Conservation (phyloP, 2,329 filamentous ascomycete genomes). For the Aphanoascus verrucosus region DNA sequence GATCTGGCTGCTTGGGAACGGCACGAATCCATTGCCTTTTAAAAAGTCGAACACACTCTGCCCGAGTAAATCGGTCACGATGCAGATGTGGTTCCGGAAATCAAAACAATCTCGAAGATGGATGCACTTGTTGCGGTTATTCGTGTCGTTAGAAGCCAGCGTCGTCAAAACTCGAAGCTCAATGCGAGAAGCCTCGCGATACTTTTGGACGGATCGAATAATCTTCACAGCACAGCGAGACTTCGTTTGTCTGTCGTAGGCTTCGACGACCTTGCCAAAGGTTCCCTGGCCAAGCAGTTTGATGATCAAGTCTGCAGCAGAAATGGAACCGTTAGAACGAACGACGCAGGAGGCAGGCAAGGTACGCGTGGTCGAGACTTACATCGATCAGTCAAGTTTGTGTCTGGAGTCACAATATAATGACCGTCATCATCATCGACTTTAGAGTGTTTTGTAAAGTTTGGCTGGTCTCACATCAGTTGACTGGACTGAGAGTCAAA, state of each 20-base stretch:
- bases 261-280: slow-evolving; percentile 96
- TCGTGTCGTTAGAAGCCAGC: slow-evolving; percentile 76
- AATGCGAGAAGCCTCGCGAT: slow-evolving; percentile 89
- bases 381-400: slow-evolving; percentile 82
- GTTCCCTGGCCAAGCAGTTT: slow-evolving; percentile 91
- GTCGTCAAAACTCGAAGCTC: slow-evolving; percentile 89
- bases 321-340: slow-evolving; percentile 9
- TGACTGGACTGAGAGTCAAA: no score
- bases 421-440: slow-evolving; percentile 95
- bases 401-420: slow-evolving; percentile 84
- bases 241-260: slow-evolving; percentile 64
- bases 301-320: slow-evolving; percentile 64
- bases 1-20: slow-evolving; percentile 96
- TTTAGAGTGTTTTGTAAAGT: slow-evolving; percentile 50
- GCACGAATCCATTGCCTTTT: slow-evolving; percentile 88
- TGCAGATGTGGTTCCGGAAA: slow-evolving; percentile 92
- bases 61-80: slow-evolving; percentile 64
- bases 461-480: slow-evolving; percentile 29
- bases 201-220: slow-evolving; percentile 96
- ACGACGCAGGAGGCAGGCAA: neutral
- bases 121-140: slow-evolving; percentile 92
- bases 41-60: slow-evolving; percentile 98
- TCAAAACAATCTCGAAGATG: slow-evolving; percentile 95
- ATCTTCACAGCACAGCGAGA: slow-evolving; percentile 92
- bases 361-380: slow-evolving; percentile 34